phyloP scores from a whole-genome alignment of 331 rosid species.

The Erythrophleum ivorense region DNA sequence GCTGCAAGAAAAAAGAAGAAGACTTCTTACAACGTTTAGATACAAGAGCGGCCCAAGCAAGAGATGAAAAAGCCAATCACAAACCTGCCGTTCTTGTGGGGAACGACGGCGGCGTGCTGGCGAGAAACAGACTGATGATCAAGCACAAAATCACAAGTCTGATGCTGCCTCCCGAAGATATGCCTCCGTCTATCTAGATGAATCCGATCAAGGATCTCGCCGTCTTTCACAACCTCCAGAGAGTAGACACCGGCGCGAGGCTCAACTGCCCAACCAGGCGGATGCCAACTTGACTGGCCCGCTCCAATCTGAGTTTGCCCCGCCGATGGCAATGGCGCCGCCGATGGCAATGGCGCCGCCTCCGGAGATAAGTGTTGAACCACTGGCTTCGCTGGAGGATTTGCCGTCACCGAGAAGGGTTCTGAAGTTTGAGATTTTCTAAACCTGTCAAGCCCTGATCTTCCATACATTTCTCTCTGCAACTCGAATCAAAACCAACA shows the following conservation, averaged over 20 bases:
- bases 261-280: slow-evolving; percentile 84
- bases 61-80: too few species aligned
- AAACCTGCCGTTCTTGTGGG: slow-evolving; percentile 94
- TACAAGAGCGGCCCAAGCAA: too few species aligned
- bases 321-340: slow-evolving; percentile 63
- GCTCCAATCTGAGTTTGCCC: slow-evolving; percentile 75
- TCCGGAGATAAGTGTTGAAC: too few species aligned
- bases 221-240: slow-evolving; percentile 85
- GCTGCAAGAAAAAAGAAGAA: slow-evolving; percentile 56
- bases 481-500: too few species aligned
- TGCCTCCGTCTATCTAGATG: slow-evolving; percentile 67
- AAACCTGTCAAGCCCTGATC: slow-evolving; percentile 85
- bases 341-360: too few species aligned
- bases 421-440: slow-evolving; percentile 86
- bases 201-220: slow-evolving; percentile 72
- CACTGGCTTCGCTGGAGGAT: too few species aligned
- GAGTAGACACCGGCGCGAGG: slow-evolving; percentile 82
- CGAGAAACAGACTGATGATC: slow-evolving; percentile 96
- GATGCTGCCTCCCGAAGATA: slow-evolving; percentile 82
- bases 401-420: slow-evolving; percentile 66
- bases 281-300: slow-evolving; percentile 55
- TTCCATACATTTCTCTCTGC: slow-evolving; percentile 95
- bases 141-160: slow-evolving; percentile 80
- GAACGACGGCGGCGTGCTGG: slow-evolving; percentile 91
- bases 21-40: not conserved